Percentiles rank a stretch among this genome's conserved stretches.
These are phyloP conservation scores for Aspergillus clavatus DNA, from an alignment of 2,329 filamentous ascomycete genomes.

Conservation along the genomic window DNA sequence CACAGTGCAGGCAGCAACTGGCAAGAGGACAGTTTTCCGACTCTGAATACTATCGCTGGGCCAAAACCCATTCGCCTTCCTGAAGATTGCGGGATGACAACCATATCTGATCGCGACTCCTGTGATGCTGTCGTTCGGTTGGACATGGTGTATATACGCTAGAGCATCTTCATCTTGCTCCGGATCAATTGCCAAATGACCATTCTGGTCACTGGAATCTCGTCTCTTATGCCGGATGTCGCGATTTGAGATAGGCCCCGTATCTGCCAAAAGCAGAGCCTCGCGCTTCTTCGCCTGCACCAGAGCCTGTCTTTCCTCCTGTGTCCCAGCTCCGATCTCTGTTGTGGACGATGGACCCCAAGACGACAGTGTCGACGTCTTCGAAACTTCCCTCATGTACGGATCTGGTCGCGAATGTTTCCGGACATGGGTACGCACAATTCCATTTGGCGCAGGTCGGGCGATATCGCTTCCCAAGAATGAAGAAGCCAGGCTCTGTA, in stretches of 20 bases:
- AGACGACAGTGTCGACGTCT: slow-evolving; percentile 21
- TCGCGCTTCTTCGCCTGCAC: slow-evolving; percentile 47
- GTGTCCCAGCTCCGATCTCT: slow-evolving; percentile 35
- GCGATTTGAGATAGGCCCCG: slow-evolving; percentile 32
- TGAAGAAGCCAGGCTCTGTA: slow-evolving; percentile 47
- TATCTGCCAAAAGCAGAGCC: slow-evolving; percentile 41
- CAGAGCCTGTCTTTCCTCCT: slow-evolving; percentile 43
- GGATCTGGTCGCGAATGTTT: slow-evolving; percentile 37
- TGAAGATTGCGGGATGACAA: slow-evolving; percentile 75
- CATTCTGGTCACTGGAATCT: slow-evolving; percentile 38
- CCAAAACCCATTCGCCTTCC: slow-evolving; percentile 91
- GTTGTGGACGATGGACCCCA: slow-evolving; percentile 42
- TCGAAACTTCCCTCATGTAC: slow-evolving; percentile 23
- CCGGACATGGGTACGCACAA: slow-evolving; percentile 25
- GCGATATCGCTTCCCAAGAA: slow-evolving; percentile 41
- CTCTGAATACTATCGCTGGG: slow-evolving; percentile 85
- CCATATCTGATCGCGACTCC: slow-evolving; percentile 87
- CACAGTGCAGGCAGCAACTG: slow-evolving; percentile 81
- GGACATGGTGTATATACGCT: slow-evolving; percentile 85
- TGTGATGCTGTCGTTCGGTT: slow-evolving; percentile 78
- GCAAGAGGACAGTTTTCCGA: slow-evolving; percentile 73
- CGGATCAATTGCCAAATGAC: slow-evolving; percentile 24
- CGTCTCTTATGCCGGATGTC: slow-evolving; percentile 43
- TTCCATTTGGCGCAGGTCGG: slow-evolving; percentile 23
- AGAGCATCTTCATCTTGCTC: slow-evolving; percentile 68